Evolutionary conservation across 2,329 filamentous ascomycete species (phyloP).

Genomic region (Aschersonia sp.): DNA sequence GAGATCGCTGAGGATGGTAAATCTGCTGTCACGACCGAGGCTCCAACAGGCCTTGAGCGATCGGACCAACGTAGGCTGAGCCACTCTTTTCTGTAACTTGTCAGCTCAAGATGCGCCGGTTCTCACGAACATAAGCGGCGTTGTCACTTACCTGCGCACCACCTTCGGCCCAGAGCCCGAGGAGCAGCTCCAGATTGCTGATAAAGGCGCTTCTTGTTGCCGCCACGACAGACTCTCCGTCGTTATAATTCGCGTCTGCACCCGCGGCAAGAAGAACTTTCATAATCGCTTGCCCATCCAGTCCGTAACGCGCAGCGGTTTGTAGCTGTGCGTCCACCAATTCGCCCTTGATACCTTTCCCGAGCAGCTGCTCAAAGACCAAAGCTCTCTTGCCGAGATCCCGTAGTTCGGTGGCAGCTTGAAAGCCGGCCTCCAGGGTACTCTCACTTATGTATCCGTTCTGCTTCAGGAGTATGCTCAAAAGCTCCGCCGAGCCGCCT

Average conservation of each 20-base stretch:
- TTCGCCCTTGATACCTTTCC: slow-evolving; percentile 33
- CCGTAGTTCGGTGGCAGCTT: slow-evolving; percentile 37
- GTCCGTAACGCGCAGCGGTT: slow-evolving; percentile 35
- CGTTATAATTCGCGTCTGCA: slow-evolving; percentile 39
- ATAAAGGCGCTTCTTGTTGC: slow-evolving; percentile 37
- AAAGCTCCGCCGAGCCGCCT: slow-evolving; percentile 31
- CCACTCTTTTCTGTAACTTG: slow-evolving; percentile 26
- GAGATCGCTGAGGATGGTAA: slow-evolving; percentile 32
- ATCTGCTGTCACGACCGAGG: slow-evolving; percentile 31
- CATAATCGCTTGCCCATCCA: slow-evolving; percentile 32
- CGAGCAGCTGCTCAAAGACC: slow-evolving; percentile 35
- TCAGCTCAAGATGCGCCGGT: not conserved
- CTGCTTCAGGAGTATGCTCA: slow-evolving; percentile 33
- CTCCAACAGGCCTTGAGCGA: slow-evolving; percentile 41
- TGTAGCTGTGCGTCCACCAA: slow-evolving; percentile 37
- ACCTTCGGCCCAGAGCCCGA: slow-evolving; percentile 28
- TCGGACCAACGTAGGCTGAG: slow-evolving; percentile 29
- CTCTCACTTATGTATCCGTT: slow-evolving; percentile 21
- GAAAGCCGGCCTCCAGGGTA: slow-evolving; percentile 35
- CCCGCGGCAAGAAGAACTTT: slow-evolving; percentile 35
- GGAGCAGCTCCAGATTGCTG: slow-evolving; percentile 32
- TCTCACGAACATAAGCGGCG: slow-evolving; percentile 3
- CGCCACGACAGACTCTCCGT: slow-evolving; percentile 40
- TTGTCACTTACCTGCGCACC: slow-evolving; percentile 22
- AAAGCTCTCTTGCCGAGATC: slow-evolving; percentile 32